Base-by-base conservation (phyloP, 1,284 basidiomycete genomes). In the Stygiomarasmius scandens region DNA sequence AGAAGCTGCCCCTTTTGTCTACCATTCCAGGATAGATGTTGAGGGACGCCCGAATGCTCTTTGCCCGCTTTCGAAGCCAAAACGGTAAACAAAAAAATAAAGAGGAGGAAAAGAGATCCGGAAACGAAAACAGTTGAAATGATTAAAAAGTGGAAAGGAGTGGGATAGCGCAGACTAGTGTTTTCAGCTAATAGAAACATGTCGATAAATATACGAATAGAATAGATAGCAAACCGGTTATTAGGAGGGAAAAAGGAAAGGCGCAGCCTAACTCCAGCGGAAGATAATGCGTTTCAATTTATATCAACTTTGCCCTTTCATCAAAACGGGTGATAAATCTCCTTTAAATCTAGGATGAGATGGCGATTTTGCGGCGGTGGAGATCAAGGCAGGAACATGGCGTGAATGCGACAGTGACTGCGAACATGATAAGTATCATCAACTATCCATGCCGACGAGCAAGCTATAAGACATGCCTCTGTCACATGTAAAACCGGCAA, bases 31-130 rank as follows among this genome's bases (percentile, higher is more conserved):
- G 59, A 56, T 1, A 63, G 48, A 8, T 16, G 14, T 16, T 54
- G 24, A 2, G 62, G 62, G 2, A 63, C 51, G 8, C 27, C 43
- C 4, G 59, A 49, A 48, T 64, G 61, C 34, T 64, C 60, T 34
- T 53, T 56, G 54, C 49, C 27, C n/a, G 61, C 61, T 19, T 64
- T 62, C n/a, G 38, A 9, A 16, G 14, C n/a, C 5, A 16, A 41
- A 19, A 41, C 38, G 38, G 16, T n/a, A 16, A 41, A 41, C n/a
- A 41, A 19, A 16, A 41, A 41, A 16, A 41, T 12, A 4, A 41
- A 19, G 5, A 41, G 8, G 38, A 41, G 16, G 5, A n/a, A 19
- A 41, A 41, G 8, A 16, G 29, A 32, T 12, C 6, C 29, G 16
- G 16, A 4, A 41, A 19, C 4, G 6, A 41, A 16, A 9, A 16